Evolutionary conservation across 2,329 filamentous ascomycete species (phyloP).

Genomic region (Hypoxylon sp.): DNA sequence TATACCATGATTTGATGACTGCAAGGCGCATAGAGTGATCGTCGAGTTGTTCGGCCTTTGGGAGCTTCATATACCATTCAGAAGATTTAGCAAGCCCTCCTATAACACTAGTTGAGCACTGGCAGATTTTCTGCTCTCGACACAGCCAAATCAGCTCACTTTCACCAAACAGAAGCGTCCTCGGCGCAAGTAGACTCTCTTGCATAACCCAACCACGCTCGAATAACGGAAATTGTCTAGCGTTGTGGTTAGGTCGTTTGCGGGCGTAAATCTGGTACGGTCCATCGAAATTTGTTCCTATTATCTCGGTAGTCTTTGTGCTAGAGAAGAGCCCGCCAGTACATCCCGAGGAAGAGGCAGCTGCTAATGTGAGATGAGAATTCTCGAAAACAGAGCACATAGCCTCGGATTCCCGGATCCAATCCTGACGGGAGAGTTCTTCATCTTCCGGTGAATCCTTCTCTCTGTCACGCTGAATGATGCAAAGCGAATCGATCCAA

Average conservation of each 20-base stretch:
- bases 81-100: not conserved
- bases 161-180: not conserved
- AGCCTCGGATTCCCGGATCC: not conserved
- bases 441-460: not conserved
- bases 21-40: not conserved
- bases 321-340: constrained; percentile 2
- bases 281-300: not conserved
- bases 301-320: not conserved
- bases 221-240: not conserved
- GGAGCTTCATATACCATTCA: not conserved
- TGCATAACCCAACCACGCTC: constrained; percentile 1
- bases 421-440: not conserved
- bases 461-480: not conserved
- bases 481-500: not conserved
- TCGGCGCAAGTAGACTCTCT: constrained; percentile 1
- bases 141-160: not conserved
- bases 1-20: not conserved
- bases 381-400: not conserved
- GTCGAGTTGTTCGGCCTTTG: not conserved
- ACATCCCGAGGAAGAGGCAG: not conserved
- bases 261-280: not conserved
- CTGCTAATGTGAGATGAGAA: not conserved
- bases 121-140: not conserved
- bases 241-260: not conserved
- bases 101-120: not conserved